Evolutionary conservation across 208 protist species (phyloP), one percentile per base, ranked within the genome.

Genomic region (Acanthamoeba royreba): DNA sequence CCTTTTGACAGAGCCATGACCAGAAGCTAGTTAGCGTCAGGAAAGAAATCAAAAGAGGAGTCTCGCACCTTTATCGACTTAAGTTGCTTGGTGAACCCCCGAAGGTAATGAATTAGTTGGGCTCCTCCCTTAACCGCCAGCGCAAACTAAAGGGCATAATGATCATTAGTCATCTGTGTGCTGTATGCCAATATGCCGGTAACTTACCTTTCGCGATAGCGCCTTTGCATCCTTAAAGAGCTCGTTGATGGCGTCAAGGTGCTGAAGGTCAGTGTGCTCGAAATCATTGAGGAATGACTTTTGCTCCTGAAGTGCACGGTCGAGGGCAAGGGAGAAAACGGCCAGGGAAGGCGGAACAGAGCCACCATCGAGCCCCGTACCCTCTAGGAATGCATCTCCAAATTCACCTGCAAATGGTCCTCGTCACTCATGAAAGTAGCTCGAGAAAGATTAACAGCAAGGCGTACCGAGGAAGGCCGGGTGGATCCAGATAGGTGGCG

Each of bases 221-320:
- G 43, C 69, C 52, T 83, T 93, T 13, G 89, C 58, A 31, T 93
- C 89, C 63, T 93, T 93, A 46, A 93, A 93, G 8, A 93, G 43
- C 40, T 93, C 89, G 46, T 77, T 85, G 61, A 93, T 93, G 53
- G 89, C 89, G 40, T 93, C 89, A n/a, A 93, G 89, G 42, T 53
- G 46, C 69, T 93, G 89, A 43, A 83, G 45, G 52, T 93, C 89
- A 25, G 61, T 35, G 22, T 93, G 89, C 13, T 83, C 47, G 40
- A 93, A 83, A 31, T 83, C 66, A 35, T 93, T 93, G 89, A 93
- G 69, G 28, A 85, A 93, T 22, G 46, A 77, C 52, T 52, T 49
- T 9, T 93, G 89, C 33, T 93, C 89, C 47, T 83, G 43, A 9
- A 93, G 89, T 17, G 63, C 89, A 43, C 66, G 58, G 33, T 93